Conservation (phyloP, 2,329 filamentous ascomycete genomes). For the Amesomyces nigricolor region DNA sequence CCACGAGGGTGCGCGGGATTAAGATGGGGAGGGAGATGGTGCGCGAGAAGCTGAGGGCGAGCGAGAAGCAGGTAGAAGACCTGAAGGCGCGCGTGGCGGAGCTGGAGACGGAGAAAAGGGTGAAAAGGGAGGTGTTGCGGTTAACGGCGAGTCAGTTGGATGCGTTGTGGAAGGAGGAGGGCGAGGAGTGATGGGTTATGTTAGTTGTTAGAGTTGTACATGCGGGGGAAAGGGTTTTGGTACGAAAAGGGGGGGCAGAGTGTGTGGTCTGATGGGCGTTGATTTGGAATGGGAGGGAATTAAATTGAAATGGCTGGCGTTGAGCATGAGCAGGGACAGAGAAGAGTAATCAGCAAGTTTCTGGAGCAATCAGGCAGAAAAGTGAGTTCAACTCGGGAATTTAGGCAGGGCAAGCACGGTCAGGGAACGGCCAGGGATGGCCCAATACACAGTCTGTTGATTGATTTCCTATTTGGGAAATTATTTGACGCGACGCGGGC, state of each 20-base stretch:
- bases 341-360: too few relatives aligned
- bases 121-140: conserved; percentile 14
- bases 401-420: too few relatives aligned
- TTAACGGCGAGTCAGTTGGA: conserved; percentile 10
- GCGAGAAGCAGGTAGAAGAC: conserved; percentile 40
- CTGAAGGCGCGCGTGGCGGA: conserved; percentile 17
- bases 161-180: conserved; percentile 5
- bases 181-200: background rate
- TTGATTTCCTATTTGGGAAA: too few relatives aligned
- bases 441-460: background rate
- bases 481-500: too few relatives aligned
- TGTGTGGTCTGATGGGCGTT: too few relatives aligned
- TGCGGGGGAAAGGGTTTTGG: too few relatives aligned
- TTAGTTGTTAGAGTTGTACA: background rate
- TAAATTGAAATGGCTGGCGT: too few relatives aligned
- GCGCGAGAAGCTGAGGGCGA: conserved; percentile 54
- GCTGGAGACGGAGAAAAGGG: conserved; percentile 19
- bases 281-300: too few relatives aligned
- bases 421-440: background rate
- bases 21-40: conserved; percentile 17
- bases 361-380: too few relatives aligned
- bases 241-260: too few relatives aligned
- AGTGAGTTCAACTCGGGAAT: too few relatives aligned
- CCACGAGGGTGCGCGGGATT: conserved; percentile 14
- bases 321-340: too few relatives aligned